Evolutionary conservation across 1,139 yeast species (phyloP).

Genomic region (Meyerozyma sp.): DNA sequence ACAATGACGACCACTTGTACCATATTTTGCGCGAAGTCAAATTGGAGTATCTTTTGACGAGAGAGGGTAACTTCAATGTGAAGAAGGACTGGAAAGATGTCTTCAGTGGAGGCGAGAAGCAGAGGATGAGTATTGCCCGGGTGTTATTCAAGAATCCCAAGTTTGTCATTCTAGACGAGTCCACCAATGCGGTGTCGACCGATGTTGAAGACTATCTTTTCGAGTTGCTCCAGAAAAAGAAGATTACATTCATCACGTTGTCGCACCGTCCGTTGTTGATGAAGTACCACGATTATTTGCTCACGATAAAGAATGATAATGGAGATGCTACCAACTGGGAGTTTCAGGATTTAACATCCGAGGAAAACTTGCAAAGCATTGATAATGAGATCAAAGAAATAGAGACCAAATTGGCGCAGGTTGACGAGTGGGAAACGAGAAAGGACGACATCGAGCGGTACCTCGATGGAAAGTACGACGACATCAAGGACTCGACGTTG

Average conservation of each 20-base stretch:
- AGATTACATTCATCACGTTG: conserved; percentile 76
- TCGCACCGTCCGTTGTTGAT: conserved; percentile 82
- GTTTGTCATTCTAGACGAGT: conserved; percentile 85
- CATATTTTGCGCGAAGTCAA: conserved; percentile 71
- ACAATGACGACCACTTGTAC: conserved; percentile 63
- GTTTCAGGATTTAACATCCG: conserved; percentile 48
- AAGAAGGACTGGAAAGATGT: conserved; percentile 85
- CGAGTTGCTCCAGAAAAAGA: conserved; percentile 64
- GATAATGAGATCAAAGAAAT: conserved; percentile 65
- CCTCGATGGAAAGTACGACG: conserved; percentile 33
- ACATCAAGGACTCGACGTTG: conserved; percentile 7
- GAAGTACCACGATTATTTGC: conserved; percentile 74
- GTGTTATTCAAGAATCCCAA: conserved; percentile 75
- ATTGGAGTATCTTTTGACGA: conserved; percentile 66
- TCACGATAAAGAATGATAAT: conserved; percentile 58
- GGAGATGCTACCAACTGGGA: conserved; percentile 30
- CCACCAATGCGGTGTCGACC: conserved; percentile 87
- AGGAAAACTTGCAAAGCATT: conserved; percentile 54
- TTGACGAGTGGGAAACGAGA: conserved; percentile 47
- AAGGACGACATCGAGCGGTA: conserved; percentile 38
- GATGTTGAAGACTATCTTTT: conserved; percentile 89
- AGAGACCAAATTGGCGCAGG: conserved; percentile 48
- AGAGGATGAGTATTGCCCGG: conserved; percentile 85
- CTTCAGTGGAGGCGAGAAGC: conserved; percentile 93
- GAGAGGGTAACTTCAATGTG: conserved; percentile 59